phyloP scores from a whole-genome alignment of 768 basidiomycete genomes.

The Scleroderma bovista region DNA sequence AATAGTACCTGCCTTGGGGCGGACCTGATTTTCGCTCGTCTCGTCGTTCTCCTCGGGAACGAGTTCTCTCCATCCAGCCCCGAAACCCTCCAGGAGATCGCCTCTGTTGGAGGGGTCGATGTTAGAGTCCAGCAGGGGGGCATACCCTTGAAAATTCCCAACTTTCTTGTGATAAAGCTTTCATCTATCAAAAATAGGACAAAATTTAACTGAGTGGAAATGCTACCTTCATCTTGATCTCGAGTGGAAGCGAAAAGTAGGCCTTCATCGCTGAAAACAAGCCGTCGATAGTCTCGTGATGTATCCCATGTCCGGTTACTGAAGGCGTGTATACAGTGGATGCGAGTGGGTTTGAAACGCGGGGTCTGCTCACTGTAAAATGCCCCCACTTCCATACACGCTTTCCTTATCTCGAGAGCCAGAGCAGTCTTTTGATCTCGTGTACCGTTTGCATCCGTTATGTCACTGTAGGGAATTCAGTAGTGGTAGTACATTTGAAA shows the following conservation, averaged over 20 bases:
- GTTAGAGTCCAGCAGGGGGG: slow-evolving; percentile 63
- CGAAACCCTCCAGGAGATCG: slow-evolving; percentile 89
- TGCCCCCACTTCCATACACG: no score
- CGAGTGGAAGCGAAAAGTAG: slow-evolving; percentile 64
- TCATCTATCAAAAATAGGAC: background rate
- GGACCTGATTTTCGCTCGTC: slow-evolving; percentile 23
- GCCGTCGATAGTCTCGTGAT: slow-evolving; percentile 41
- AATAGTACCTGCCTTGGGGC: slow-evolving; percentile 62
- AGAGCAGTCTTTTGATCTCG: no score
- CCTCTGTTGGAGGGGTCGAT: slow-evolving; percentile 67
- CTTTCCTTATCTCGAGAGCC: no score
- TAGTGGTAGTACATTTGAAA: no score
- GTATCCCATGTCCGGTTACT: slow-evolving; percentile 78
- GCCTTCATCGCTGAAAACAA: slow-evolving; percentile 44
- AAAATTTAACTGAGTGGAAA: background rate
- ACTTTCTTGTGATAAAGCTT: slow-evolving; percentile 67
- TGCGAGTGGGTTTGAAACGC: background rate
- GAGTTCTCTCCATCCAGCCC: slow-evolving; percentile 69
- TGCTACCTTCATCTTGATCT: slow-evolving; percentile 60
- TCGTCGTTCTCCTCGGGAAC: slow-evolving; percentile 21
- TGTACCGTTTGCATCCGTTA: no score
- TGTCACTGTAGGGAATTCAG: no score
- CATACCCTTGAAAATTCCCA: slow-evolving; percentile 75
- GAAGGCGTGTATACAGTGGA: slow-evolving; percentile 1
- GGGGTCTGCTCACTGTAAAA: background rate